phyloP scores from a whole-genome alignment of 768 basidiomycete genomes.

The Dictyophora rubrovolvata region DNA sequence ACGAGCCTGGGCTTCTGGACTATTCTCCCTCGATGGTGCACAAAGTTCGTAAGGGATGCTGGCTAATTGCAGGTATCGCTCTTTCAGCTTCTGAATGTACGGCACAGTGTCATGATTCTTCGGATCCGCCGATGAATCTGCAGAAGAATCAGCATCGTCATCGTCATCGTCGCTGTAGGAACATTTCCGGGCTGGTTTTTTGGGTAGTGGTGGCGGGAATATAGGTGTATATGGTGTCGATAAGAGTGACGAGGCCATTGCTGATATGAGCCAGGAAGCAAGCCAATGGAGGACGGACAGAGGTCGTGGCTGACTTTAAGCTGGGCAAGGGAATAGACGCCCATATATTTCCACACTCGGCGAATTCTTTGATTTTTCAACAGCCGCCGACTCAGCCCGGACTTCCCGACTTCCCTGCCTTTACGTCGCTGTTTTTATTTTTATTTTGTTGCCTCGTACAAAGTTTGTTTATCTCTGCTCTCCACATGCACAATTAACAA shows the following conservation, averaged over 20 bases:
- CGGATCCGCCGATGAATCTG: background rate
- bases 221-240: constrained; percentile 7
- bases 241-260: background rate
- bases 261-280: background rate
- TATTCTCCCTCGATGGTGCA: background rate
- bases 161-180: background rate
- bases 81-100: constrained; percentile 6
- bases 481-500: no score
- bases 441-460: no score
- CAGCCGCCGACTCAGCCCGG: background rate
- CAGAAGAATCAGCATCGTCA: background rate
- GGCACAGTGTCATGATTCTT: background rate
- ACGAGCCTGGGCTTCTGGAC: background rate
- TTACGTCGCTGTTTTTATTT: no score
- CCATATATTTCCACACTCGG: background rate
- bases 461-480: no score
- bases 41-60: background rate
- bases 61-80: constrained; percentile 2
- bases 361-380: background rate
- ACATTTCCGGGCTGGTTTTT: background rate
- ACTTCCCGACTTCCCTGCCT: no score
- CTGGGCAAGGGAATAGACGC: background rate
- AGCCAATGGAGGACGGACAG: background rate
- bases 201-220: constrained; percentile 1
- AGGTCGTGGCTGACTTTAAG: background rate